Conservation (phyloP, 2,329 filamentous ascomycete genomes). For the Talaromyces marneffei region DNA sequence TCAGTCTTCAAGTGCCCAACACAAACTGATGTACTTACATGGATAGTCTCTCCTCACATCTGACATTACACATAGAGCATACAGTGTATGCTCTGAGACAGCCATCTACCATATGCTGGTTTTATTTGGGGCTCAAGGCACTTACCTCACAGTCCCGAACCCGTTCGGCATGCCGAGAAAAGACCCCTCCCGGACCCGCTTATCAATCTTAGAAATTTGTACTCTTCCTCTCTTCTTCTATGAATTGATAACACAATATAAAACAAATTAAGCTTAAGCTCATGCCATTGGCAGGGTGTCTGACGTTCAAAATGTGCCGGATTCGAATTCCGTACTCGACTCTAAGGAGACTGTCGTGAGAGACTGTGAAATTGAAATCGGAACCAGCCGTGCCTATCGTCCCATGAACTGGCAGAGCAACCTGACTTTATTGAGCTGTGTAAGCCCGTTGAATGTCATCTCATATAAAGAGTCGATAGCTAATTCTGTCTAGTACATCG, state of each 20-base stretch:
- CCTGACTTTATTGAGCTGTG: constrained; percentile 26
- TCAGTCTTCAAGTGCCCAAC: no score
- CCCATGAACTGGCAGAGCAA: constrained; percentile 25
- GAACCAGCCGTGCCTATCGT: constrained; percentile 13
- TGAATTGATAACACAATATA: no score
- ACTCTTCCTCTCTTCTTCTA: background rate
- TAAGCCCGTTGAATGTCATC: constrained; percentile 15
- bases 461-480: background rate
- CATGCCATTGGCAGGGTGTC: background rate
- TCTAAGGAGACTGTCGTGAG: background rate
- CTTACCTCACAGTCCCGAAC: no score
- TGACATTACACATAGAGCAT: no score
- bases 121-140: no score
- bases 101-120: no score
- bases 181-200: background rate
- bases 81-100: no score
- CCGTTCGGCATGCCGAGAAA: background rate
- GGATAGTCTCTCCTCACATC: no score
- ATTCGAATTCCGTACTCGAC: background rate
- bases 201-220: background rate
- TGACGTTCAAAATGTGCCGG: background rate
- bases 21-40: no score
- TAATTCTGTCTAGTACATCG: constrained; percentile 21
- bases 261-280: background rate
- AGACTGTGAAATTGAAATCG: background rate